Conservation (phyloP, 176 grass and related monocot genomes). For the Lolium multiflorum region DNA sequence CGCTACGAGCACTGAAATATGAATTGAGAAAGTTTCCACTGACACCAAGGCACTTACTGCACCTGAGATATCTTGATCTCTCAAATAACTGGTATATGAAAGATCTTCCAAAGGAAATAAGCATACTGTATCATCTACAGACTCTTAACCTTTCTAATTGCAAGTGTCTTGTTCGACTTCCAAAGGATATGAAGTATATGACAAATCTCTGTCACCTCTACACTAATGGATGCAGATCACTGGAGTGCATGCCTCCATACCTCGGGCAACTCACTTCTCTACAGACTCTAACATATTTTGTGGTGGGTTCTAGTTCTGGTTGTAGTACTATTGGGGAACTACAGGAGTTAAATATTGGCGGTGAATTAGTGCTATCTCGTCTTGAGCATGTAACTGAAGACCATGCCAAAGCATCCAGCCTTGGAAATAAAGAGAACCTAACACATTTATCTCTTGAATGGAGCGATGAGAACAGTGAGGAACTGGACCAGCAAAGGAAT, state of each 20-base stretch:
- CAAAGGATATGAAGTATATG: constrained; percentile 52
- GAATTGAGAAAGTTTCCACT: rapidly evolving
- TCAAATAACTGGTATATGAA: rapidly evolving
- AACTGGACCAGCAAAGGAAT: not conserved
- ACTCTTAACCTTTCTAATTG: not conserved
- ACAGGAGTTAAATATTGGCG: not conserved
- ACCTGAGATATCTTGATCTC: constrained; percentile 21
- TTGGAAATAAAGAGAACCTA: constrained; percentile 19
- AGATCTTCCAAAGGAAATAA: constrained; percentile 21
- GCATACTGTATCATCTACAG: constrained; percentile 13
- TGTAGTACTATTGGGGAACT: constrained; percentile 1
- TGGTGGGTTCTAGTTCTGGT: not conserved
- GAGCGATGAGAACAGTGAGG: not conserved
- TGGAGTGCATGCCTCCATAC: constrained; percentile 31
- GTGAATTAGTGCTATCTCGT: not conserved
- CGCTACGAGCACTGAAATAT: not conserved
- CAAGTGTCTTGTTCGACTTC: rapidly evolving
- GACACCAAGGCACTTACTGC: not conserved
- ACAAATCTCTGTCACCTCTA: constrained; percentile 36
- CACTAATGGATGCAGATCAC: not conserved
- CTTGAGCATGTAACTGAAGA: constrained; percentile 23
- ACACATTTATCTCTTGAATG: not conserved
- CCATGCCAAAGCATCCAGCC: not conserved
- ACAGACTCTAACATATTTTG: constrained; percentile 17
- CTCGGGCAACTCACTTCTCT: constrained; percentile 25